Evolutionary conservation across 129 eudicot genomes (phyloP).

Genomic region (Pulicaria dysenterica): DNA sequence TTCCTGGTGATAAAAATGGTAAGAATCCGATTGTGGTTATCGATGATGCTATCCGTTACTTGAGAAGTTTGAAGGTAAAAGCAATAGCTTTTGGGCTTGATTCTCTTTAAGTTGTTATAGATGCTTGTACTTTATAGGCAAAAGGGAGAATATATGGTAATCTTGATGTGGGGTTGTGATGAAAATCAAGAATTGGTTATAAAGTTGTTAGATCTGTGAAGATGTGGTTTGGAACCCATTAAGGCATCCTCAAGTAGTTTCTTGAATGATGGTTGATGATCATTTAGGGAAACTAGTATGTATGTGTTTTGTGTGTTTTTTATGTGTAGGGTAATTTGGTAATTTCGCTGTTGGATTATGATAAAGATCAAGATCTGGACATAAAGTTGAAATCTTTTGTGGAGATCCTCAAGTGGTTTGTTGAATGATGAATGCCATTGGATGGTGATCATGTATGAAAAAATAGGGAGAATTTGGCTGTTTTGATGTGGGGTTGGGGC

Average conservation of each 20-base stretch:
- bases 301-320: slow-evolving; percentile 1
- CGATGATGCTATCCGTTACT: slow-evolving; percentile 80
- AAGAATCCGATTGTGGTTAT: slow-evolving; percentile 60
- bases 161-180: slow-evolving; percentile 16
- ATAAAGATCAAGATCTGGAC: slow-evolving; percentile 23
- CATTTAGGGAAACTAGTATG: slow-evolving; percentile 18
- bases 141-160: slow-evolving; percentile 16
- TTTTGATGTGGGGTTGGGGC: slow-evolving; percentile 22
- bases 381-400: slow-evolving; percentile 13
- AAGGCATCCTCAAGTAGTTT: slow-evolving; percentile 23
- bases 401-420: slow-evolving; percentile 23
- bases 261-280: slow-evolving; percentile 11
- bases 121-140: slow-evolving; percentile 10
- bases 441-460: slow-evolving; percentile 2
- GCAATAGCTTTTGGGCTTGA: slow-evolving; percentile 72
- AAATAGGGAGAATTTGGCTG: slow-evolving; percentile 20
- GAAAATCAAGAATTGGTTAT: slow-evolving; percentile 19
- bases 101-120: slow-evolving; percentile 28
- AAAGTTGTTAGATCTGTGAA: slow-evolving; percentile 14
- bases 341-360: slow-evolving; percentile 18
- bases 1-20: slow-evolving; percentile 69
- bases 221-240: slow-evolving; percentile 15
- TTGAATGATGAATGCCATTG: slow-evolving; percentile 14
- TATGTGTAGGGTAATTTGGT: slow-evolving; percentile 13
- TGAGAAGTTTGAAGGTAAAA: slow-evolving; percentile 63